Evolutionary conservation across 2,329 filamentous ascomycete genomes (phyloP), one percentile per base, ranked within the genome.

Genomic region (Chaetothyriales sp.): DNA sequence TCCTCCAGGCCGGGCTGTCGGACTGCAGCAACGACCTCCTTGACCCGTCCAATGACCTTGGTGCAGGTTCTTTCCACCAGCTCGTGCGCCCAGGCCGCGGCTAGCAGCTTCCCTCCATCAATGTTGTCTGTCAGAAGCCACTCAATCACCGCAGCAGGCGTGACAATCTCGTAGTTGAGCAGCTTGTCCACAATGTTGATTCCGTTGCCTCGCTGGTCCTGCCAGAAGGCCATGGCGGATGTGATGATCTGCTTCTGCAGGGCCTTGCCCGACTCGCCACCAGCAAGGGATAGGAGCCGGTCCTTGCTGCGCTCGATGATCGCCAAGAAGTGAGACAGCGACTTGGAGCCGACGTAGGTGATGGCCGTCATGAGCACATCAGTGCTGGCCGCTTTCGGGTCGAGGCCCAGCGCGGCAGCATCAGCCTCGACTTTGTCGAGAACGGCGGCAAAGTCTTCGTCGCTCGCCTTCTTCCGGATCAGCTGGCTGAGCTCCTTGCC

Each of bases 221-320:
- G 78, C 92, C 92, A 98, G 72, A 95, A 98, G 43, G 81, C 76
- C 72, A 95, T 86, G 42, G 96, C 88, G 3, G 86, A 86, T 4
- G 83, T 79, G 59, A 96, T 85, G 62, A 98, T 94, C 67, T 98
- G 92, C 43, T 81, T 78, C 43, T 88, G 80, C 1, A 87, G 88
- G 2, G 77, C 76, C 52, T 87, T 79, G 0, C 85, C 90, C 45
- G 80, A 76, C 10, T 39, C 32, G 10, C 32, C 32, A 1, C 81
- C 75, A 0, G 86, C 87, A 39, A 90, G 81, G 52, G 84, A 81
- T 1, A 95, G 73, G 0, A 98, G 79, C 26, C 88, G 81, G 50
- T 90, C 86, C 69, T 95, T 95, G 69, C 84, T 90, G 52, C 92
- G 84, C 67, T 98, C 92, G 57, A 98, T 95, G 65, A 86, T 94